Percentiles rank a stretch among this genome's conserved stretches.
These are phyloP conservation scores for Vicia villosa DNA, from an alignment of 306 rosid genomes.

Conservation along the genomic window DNA sequence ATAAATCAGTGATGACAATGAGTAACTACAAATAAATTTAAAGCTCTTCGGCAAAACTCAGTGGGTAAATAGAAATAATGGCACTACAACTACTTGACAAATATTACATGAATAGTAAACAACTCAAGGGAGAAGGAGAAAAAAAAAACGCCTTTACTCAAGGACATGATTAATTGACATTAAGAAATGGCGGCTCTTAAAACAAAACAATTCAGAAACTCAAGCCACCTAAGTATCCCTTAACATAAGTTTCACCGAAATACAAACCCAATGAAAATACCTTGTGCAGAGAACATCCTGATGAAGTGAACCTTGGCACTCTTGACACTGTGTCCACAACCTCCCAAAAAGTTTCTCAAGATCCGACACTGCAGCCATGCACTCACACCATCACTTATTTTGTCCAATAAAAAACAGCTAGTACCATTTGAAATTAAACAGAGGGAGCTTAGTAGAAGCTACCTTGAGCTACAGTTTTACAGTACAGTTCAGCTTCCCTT, in stretches of 20 bases:
- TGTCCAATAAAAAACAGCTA: constrained; percentile 25
- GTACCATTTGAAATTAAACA: constrained; percentile 26
- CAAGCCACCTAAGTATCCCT: constrained; percentile 17
- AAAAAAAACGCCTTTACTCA: background rate
- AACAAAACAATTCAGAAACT: constrained; percentile 15
- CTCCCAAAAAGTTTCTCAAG: constrained; percentile 89
- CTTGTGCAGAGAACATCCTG: constrained; percentile 99
- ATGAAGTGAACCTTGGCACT: constrained; percentile 99
- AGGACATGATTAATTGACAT: constrained; percentile 15
- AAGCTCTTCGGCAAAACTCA: constrained; percentile 22
- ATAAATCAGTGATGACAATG: constrained; percentile 10
- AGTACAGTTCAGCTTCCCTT: constrained; percentile 84
- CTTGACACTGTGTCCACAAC: constrained; percentile 99
- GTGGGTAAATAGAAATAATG: constrained; percentile 7
- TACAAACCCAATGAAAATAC: constrained; percentile 47
- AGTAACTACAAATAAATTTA: constrained; percentile 13
- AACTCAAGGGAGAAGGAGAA: background rate
- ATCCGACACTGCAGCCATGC: constrained; percentile 78
- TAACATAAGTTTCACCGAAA: constrained; percentile 9
- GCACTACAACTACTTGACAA: constrained; percentile 21
- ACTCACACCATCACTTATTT: constrained; percentile 34
- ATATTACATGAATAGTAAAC: constrained; percentile 5
- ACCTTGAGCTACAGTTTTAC: constrained; percentile 83
- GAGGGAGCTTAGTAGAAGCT: constrained; percentile 27
- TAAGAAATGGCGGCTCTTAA: background rate